Base-by-base conservation (phyloP, 2,329 filamentous ascomycete genomes). In the Gnomoniopsis sp. region DNA sequence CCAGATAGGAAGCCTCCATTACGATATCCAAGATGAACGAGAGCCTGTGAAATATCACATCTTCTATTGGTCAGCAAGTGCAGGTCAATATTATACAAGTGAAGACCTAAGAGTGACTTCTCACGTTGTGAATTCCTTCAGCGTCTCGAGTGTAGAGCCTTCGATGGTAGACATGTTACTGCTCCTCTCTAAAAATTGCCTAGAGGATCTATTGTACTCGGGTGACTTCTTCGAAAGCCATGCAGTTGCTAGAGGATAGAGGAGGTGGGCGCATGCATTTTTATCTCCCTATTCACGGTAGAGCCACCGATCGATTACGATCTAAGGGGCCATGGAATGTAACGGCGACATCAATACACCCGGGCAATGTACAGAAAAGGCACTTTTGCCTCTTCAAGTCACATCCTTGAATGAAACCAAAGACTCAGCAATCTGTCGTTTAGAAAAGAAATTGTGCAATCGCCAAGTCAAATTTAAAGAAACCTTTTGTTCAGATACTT, bases 1-100 rank as follows among this genome's bases (percentile, higher is more conserved):
- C 79, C 79, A 4, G 77, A 73, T 2, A 84, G 71, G 67, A 83
- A 84, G 43, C 81, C 81, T 61, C 80, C 80, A 63, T 80, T 69
- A 58, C 67, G 72, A 50, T 72, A 68, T 49, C 74, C 74, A 53
- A 83, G 71, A 66, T 82, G 82, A 63, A 72, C 72, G 3, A 83
- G 72, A 1, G 79, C 80, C 60, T 82, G 80, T 44, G 78, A 76
- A 36, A 81, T 76, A 64, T 81, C 78, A 66, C 74, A 79, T 33
- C 75, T 80, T 17, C 49, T 14, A 51, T 26, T 17, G 4, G 30
- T n/a, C 11, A 34, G 33, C 33, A 14, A 17, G 4, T 51, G 12
- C 3, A 15, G 4, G n/a, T 41, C 38, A 41, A 6, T 41, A 41
- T 41, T 12, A 41, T 41, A n/a, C 12, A n/a, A 41, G 3, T 6